Evolutionary conservation across 495 filamentous ascomycete species (phyloP), one percentile per base, ranked within the genome.

Genomic region (Trichoderma asperelloides): DNA sequence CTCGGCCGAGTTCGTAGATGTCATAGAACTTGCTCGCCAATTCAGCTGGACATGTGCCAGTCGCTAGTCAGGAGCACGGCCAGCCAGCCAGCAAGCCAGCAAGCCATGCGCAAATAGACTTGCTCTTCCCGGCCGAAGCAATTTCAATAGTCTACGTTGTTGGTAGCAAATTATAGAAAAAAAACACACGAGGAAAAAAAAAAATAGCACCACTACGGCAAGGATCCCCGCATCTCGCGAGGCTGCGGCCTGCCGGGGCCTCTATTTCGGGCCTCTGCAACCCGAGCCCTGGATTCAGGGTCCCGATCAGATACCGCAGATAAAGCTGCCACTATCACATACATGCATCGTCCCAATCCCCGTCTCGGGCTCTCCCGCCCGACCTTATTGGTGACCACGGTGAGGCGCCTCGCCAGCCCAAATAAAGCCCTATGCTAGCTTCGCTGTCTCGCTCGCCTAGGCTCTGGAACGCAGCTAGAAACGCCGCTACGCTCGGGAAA

Each of bases 391-490:
- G 41, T 18, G 41, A 18, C n/a, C n/a, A n/a, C n/a, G n/a, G n/a
- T n/a, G n/a, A n/a, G n/a, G n/a, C 47, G 33, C 47, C n/a, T 51
- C 47, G n/a, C 23, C 18, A 51, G 18, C 47, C 47, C 47, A 51
- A 9, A 51, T 0, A 37, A 47, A 18, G 55, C 55, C 55, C 18
- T 55, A 55, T 55, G 49, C 49, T 55, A 21, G 49, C 21, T n/a
- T 55, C 49, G 18, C 49, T 25, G 49, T 57, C 25, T 60, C 55
- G 5, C 47, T 60, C 55, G 27, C 27, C 25, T 60, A 30, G 9
- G 55, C 27, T 28, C 55, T 60, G 27, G 55, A 60, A 60, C 55
- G 55, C 55, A 60, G 55, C 55, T 60, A 60, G 55, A 60, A 57
- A 18, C 33, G 25, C 55, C 55, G 23, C 55, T 60, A 60, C 55